phyloP scores from a whole-genome alignment of 2,329 filamentous ascomycete genomes.

The Anisogramma anomala region DNA sequence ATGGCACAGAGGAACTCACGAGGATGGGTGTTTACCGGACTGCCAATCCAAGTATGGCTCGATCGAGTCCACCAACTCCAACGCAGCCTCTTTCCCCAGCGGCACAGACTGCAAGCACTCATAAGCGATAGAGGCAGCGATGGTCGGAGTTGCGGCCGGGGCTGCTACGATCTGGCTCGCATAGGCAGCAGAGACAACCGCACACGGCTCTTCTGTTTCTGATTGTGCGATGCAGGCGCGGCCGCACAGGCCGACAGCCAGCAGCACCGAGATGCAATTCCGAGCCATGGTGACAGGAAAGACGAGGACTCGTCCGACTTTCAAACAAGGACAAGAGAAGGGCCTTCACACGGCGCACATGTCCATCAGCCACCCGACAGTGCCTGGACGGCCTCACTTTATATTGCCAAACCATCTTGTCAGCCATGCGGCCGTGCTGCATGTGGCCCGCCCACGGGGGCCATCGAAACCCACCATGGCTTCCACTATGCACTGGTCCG shows the following conservation, averaged over 20 bases:
- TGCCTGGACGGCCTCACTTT: not conserved
- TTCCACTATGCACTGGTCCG: not conserved
- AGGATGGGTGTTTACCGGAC: conserved; percentile 24
- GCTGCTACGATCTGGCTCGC: conserved; percentile 3
- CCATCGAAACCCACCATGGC: too few species aligned
- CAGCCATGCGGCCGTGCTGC: too few species aligned
- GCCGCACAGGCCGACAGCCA: conserved; percentile 2
- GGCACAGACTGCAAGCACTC: conserved; percentile 32
- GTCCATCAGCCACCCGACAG: not conserved
- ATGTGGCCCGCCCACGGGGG: not conserved
- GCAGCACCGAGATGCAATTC: not conserved
- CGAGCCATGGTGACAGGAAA: not conserved
- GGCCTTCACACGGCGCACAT: not conserved
- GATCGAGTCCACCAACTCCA: conserved; percentile 28
- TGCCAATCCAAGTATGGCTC: conserved; percentile 32
- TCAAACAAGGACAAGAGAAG: not conserved
- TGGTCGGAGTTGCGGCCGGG: conserved; percentile 20
- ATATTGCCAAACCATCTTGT: not conserved
- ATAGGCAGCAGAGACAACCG: conserved; percentile 8
- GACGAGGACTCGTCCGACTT: not conserved
- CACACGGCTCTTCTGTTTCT: conserved; percentile 6
- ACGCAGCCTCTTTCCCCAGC: conserved; percentile 27
- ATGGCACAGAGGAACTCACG: not conserved
- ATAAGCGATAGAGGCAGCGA: conserved; percentile 28
- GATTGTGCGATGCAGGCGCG: conserved; percentile 1